Evolutionary conservation across 2,329 filamentous ascomycete genomes (phyloP).

Genomic region (Dryadomyces quercivorus): DNA sequence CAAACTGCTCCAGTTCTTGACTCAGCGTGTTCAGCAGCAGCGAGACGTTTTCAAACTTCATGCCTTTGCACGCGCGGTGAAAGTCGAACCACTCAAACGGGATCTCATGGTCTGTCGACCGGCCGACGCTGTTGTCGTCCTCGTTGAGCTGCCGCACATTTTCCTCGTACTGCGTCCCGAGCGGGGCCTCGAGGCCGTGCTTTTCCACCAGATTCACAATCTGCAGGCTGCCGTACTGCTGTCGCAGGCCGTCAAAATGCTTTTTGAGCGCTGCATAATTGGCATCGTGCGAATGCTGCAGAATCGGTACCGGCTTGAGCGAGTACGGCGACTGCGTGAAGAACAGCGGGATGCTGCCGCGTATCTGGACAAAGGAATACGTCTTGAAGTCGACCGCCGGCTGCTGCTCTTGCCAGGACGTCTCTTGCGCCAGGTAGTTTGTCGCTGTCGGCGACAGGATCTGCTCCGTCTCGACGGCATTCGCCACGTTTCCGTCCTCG

Average conservation of each 20-base stretch:
- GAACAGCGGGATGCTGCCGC: slow-evolving; percentile 87
- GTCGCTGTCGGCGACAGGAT: slow-evolving; percentile 52
- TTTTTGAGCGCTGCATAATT: slow-evolving; percentile 68
- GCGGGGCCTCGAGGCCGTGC: slow-evolving; percentile 64
- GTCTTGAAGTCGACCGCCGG: slow-evolving; percentile 30
- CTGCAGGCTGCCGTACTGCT: slow-evolving; percentile 65
- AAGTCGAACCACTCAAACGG: slow-evolving; percentile 97
- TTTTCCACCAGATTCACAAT: slow-evolving; percentile 82
- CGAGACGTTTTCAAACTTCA: slow-evolving; percentile 95
- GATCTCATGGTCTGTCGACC: slow-evolving; percentile 26
- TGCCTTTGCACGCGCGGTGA: slow-evolving; percentile 79
- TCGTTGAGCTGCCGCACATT: slow-evolving; percentile 57
- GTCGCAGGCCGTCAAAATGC: slow-evolving; percentile 61
- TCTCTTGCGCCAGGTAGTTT: slow-evolving; percentile 10
- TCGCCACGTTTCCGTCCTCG: slow-evolving; percentile 78
- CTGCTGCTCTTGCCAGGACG: background rate
- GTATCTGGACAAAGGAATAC: slow-evolving; percentile 76
- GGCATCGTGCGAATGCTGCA: slow-evolving; percentile 68
- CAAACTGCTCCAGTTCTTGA: slow-evolving; percentile 53
- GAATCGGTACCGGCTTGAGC: slow-evolving; percentile 71
- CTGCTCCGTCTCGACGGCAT: slow-evolving; percentile 91
- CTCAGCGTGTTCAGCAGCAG: slow-evolving; percentile 61
- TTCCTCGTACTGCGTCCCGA: slow-evolving; percentile 67
- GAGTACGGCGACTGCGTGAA: slow-evolving; percentile 93
- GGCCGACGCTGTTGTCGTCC: slow-evolving; percentile 28